Evolutionary conservation across 495 filamentous ascomycete genomes (phyloP).

Genomic region (Melanomma pulvis-pyrius): DNA sequence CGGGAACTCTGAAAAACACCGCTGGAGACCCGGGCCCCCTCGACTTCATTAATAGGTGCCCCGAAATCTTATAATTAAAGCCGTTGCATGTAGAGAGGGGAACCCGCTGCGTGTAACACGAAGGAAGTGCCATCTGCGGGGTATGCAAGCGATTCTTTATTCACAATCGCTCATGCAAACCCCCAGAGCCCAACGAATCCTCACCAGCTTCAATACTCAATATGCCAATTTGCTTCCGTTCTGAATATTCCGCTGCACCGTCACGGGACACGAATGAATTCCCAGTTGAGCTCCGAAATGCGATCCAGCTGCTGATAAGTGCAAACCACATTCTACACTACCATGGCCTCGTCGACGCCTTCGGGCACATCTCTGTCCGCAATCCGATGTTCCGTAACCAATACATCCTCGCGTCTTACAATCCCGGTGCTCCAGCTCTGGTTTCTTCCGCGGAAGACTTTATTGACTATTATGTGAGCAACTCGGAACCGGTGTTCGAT

Average conservation of each 20-base stretch:
- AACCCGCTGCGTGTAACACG: too few species aligned
- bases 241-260: conserved; percentile 14
- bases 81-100: too few species aligned
- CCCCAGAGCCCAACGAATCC: background rate
- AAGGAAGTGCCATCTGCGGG: background rate
- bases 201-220: background rate
- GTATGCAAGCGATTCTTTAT: background rate
- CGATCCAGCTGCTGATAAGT: conserved; percentile 26
- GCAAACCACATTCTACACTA: conserved; percentile 39
- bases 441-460: conserved; percentile 51
- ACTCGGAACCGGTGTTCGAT: conserved; percentile 47
- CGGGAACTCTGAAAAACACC: too few species aligned
- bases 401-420: conserved; percentile 53
- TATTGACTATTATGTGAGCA: conserved; percentile 49
- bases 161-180: background rate
- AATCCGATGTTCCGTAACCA: conserved; percentile 46
- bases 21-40: too few species aligned
- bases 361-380: conserved; percentile 57
- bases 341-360: conserved; percentile 53
- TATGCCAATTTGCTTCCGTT: background rate
- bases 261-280: background rate
- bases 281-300: background rate
- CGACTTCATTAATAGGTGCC: too few species aligned
- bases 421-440: conserved; percentile 49
- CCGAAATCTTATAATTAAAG: too few species aligned